Base-by-base conservation (phyloP, 2,329 filamentous ascomycete genomes). In the Kalmusia sp. region DNA sequence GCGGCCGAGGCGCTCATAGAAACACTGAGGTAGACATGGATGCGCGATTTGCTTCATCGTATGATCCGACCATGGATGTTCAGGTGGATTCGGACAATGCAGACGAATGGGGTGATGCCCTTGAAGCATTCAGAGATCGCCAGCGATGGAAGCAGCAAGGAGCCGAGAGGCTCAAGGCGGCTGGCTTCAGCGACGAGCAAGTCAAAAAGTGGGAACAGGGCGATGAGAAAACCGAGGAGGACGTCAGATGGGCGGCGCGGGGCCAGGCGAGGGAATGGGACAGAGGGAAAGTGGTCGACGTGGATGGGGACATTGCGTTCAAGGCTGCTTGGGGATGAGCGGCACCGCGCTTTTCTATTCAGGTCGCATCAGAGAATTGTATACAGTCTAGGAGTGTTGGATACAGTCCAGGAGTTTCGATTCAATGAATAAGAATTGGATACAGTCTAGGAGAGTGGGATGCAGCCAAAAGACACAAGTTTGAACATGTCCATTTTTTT, bases 51-150 rank as follows among this genome's bases (percentile, higher is more conserved):
- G 87, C 89, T 1, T 78, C 85, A 1, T 82, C 74, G 15, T 88
- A 88, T 63, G 79, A 88, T 55, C 85, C 86, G 1, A 69, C 77
- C 6, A 70, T 77, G n/a, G 85, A 90, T 62, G 73, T 88, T 3
- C 76, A 80, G 33, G 75, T 79, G 37, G 58, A 72, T 55, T 71
- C 78, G 2, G 77, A 79, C 1, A 77, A 76, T 2, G 81, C 80
- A 24, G 86, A 88, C 55, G 86, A 91, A 54, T 96, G 92, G 92
- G 89, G 91, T 38, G 85, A 91, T 63, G 87, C 90, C 1, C 79
- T 95, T 1, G 92, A 96, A 73, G 87, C 88, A 4, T 81, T 91
- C 51, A 84, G 89, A 33, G 92, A 96, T 69, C 86, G 91, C n/a
- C 85, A 91, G 61, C 87, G 87, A 60, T 92, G 90, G 85, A 87